These are phyloP conservation scores for Cucurbita maxima DNA, from an alignment of 306 rosid species.

Conservation along the genomic window DNA sequence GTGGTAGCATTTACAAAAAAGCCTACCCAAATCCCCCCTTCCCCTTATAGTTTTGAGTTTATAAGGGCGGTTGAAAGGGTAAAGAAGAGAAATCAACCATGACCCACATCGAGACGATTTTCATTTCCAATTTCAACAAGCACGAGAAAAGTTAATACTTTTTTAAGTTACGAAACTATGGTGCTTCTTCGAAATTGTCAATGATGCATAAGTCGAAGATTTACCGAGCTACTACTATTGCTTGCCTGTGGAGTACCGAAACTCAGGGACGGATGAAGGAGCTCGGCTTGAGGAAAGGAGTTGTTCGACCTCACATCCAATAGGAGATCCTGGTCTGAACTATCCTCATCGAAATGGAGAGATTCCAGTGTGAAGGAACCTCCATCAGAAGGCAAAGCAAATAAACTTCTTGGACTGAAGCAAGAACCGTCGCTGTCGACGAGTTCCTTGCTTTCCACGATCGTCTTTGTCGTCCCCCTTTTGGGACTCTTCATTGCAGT, in stretches of 20 bases:
- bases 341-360: conserved; percentile 52
- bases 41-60: conserved; percentile 16
- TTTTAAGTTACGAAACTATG: conserved; percentile 10
- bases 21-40: conserved; percentile 36
- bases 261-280: conserved; percentile 41
- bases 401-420: conserved; percentile 76
- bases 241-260: conserved; percentile 58
- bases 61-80: conserved; percentile 27
- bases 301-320: conserved; percentile 72
- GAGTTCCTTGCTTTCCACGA: conserved; percentile 45
- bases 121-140: conserved; percentile 20
- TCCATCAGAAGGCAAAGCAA: conserved; percentile 70
- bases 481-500: conserved; percentile 67
- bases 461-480: conserved; percentile 32
- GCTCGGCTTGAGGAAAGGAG: conserved; percentile 87
- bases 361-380: conserved; percentile 53
- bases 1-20: conserved; percentile 52
- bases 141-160: conserved; percentile 16
- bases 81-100: conserved; percentile 33
- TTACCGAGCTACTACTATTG: conserved; percentile 58
- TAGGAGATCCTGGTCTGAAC: conserved; percentile 67
- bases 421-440: conserved; percentile 43
- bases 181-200: conserved; percentile 17
- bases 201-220: conserved; percentile 31
- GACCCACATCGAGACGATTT: conserved; percentile 36